Evolutionary conservation across 2,329 filamentous ascomycete genomes (phyloP).

Genomic region (Helotiales sp.): DNA sequence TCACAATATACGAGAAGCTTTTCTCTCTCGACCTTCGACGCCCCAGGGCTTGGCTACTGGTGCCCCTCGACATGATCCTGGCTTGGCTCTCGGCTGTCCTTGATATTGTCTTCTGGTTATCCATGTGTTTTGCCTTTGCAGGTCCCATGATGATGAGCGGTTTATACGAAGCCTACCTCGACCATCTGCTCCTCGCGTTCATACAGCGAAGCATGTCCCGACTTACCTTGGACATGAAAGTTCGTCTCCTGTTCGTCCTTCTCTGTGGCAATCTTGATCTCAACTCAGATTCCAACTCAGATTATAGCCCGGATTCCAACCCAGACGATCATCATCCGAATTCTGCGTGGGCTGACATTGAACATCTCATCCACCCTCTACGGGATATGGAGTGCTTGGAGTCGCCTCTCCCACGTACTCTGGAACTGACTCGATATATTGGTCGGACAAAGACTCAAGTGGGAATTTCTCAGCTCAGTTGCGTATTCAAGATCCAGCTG

Average conservation of each 20-base stretch:
- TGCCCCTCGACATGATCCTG: slow-evolving; percentile 15
- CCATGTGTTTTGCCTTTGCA: slow-evolving; percentile 19
- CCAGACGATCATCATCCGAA: slow-evolving; percentile 2
- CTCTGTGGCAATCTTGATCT: slow-evolving; percentile 27
- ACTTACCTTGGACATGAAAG: slow-evolving; percentile 22
- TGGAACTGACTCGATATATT: slow-evolving; percentile 13
- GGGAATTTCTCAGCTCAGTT: background rate
- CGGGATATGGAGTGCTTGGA: slow-evolving; percentile 15
- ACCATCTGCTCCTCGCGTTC: slow-evolving; percentile 18
- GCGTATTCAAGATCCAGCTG: background rate
- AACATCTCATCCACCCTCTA: slow-evolving; percentile 20
- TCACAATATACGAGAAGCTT: slow-evolving; percentile 32
- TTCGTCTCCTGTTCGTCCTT: slow-evolving; percentile 21
- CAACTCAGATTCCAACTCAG: slow-evolving; percentile 6
- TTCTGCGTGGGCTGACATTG: slow-evolving; percentile 21
- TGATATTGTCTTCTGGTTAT: slow-evolving; percentile 23
- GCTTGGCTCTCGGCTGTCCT: slow-evolving; percentile 7
- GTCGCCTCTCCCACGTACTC: slow-evolving; percentile 8
- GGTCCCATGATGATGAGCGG: slow-evolving; percentile 20
- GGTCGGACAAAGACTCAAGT: slow-evolving; percentile 17
- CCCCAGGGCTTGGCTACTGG: slow-evolving; percentile 7
- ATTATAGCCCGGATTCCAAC: background rate
- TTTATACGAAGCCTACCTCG: slow-evolving; percentile 21
- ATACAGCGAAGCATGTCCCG: slow-evolving; percentile 10
- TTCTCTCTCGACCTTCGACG: slow-evolving; percentile 29